Base-by-base conservation (phyloP, 2,329 filamentous ascomycete genomes). In the Fusarium sp. region DNA sequence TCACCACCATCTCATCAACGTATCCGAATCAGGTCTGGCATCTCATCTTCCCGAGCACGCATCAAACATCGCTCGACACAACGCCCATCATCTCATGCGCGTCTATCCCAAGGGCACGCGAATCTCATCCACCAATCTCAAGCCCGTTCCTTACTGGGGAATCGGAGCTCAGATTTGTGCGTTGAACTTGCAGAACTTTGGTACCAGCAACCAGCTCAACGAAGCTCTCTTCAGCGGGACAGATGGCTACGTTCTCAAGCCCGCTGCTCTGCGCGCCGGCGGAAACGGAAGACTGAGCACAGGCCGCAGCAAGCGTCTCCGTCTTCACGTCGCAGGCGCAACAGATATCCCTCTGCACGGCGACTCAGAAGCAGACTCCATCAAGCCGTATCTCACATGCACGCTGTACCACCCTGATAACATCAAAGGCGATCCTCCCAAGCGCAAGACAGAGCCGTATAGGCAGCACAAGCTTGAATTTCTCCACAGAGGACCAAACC, bases 101-200 rank as follows among this genome's bases (percentile, higher is more conserved):
- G 90, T 92, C 4, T 93, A 85, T 72, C 91, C 91, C 41, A 92
- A 92, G 75, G 91, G 91, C 54, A 91, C 90, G 0, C 88, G 91
- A 47, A 92, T 93, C 78, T 89, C 88, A 1, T 92, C 90, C 5
- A 86, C 85, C 39, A 93, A 93, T 76, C 85, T 93, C 6, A 85
- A 86, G 59, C 90, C 90, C 0, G 85, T 90, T 0, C 85, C 86
- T 0, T 92, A 91, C 78, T 93, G 91, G 91, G 89, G 85, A 12
- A 78, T 92, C 8, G 91, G 91, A 3, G 90, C 91, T 6, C 91
- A 93, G 75, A 90, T 93, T 51, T 92, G 90, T 77, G 91, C 91
- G 7, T 84, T 93, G 58, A 93, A 93, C 81, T 91, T 90, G 88
- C 91, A 93, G 76, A 91, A 87, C 0, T 93, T 92, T 71, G 90